Evolutionary conservation across 1,139 yeast genomes (phyloP).

Genomic region (Arxiozyma telluris): DNA sequence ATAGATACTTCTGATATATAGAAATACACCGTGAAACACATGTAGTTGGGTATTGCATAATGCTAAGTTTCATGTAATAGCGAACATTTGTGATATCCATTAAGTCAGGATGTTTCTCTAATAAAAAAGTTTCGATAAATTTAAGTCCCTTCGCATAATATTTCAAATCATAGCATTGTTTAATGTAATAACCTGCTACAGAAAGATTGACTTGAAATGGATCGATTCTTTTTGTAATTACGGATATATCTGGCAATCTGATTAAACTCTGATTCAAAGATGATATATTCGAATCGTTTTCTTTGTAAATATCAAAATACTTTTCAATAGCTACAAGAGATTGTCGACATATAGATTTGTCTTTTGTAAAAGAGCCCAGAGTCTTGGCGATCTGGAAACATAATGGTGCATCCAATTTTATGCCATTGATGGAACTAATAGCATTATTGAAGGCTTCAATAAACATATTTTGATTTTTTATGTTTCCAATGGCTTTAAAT

Average conservation of each 20-base stretch:
- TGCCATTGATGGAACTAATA: conserved; percentile 7
- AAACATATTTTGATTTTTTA: conserved; percentile 16
- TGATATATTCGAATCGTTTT: too few species aligned
- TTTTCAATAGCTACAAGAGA: background rate
- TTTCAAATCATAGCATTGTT: conserved; percentile 1
- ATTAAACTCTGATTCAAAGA: background rate
- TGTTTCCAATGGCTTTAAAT: conserved; percentile 17
- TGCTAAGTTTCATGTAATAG: conserved; percentile 14
- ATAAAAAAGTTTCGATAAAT: background rate
- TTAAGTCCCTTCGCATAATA: conserved; percentile 1
- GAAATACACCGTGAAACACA: conserved; percentile 16
- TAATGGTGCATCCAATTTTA: background rate
- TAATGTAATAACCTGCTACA: background rate
- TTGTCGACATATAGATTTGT: background rate
- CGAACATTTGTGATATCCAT: conserved; percentile 17
- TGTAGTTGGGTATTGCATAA: conserved; percentile 12
- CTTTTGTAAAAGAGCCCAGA: background rate
- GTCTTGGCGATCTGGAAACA: conserved; percentile 1
- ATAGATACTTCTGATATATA: conserved; percentile 8
- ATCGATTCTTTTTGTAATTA: background rate
- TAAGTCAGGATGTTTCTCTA: conserved; percentile 3
- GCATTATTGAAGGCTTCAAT: conserved; percentile 14
- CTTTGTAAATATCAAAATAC: background rate
- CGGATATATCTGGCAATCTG: background rate
- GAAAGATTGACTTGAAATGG: background rate